Evolutionary conservation across 495 filamentous ascomycete species (phyloP), one percentile per base, ranked within the genome.

Genomic region (Oleoguttula mirabilis): DNA sequence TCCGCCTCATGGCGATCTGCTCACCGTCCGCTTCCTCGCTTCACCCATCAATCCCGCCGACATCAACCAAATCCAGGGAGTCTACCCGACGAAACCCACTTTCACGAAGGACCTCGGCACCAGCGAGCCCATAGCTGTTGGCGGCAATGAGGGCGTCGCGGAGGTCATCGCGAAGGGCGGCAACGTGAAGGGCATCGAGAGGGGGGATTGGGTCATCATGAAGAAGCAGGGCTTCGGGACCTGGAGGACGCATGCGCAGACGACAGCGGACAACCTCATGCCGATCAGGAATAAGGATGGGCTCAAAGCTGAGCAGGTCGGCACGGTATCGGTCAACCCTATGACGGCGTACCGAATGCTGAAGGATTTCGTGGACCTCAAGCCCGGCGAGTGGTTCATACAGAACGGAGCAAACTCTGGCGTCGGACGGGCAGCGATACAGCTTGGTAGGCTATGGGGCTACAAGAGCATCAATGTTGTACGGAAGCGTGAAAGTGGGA

Each of bases 331-430:
- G 28, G 84, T 98, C 11, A 98, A 98, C 57, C 90, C 90, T 3
- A 84, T 84, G 48, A 90, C 84, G 4, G 90, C 88, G 4, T 95
- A 88, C 61, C 72, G 86, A 21, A 88, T 96, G 84, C 69, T 98
- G 45, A 76, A 73, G 44, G 86, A 92, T 58, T 94, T 87, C 56
- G 79, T 75, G 31, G 60, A 71, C 6, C 62, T 76, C 63, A 60
- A 72, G 54, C 75, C 79, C 38, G 82, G 83, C 10, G 73, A 82
- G 24, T 98, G 92, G 92, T 80, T 93, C 47, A 68, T 96, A 27
- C 92, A 98, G 67, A 98, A 98, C 54, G 92, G 90, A 2, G 90
- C 90, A 7, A 98, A 98, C 56, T 79, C 72, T 37, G 92, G 86
- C 1, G 90, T 96, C 17, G 90, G 90, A 4, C 63, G 90, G 23